Base-by-base conservation (phyloP, 345 rosid genomes). In the Boechera stricta region DNA sequence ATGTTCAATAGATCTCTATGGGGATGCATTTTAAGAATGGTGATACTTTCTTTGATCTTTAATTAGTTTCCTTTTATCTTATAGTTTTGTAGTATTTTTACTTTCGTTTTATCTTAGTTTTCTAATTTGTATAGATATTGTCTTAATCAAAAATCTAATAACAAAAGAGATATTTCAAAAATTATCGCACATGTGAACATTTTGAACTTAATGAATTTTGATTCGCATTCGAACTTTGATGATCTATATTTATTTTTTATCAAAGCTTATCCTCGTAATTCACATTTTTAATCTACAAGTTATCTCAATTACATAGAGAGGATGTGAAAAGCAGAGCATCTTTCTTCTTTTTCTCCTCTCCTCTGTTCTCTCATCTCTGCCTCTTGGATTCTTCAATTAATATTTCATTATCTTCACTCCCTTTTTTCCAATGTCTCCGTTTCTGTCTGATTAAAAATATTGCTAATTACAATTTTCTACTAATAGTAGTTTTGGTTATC, bases 1-100 rank as follows among this genome's bases (percentile, higher is more conserved):
- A 47, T 64, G 44, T 64, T 64, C 16, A 55, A 33, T 64, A 52
- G 36, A 49, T 68, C 24, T 59, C 38, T 64, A 15, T 48, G 28
- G 29, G 28, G 36, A 31, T 41, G 36, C 39, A 61, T 60, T 35
- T 15, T 51, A 38, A 47, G 18, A 59, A 26, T 9, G 2, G 18
- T 31, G 2, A n/a, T 29, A 58, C 31, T 31, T 29, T 16, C 38
- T 18, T 41, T 16, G 3, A 7, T 16, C 10, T 0, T 0, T 56
- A 28, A 2, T 4, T 15, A 47, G 2, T 16, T 16, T 49, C 26
- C 26, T 48, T 16, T 48, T 16, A 49, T 45, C 49, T 45, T 45
- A 16, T 7, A 49, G 13, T 58, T 57, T 70, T 32, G 13, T 56
- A 56, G 38, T 7, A 5, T 11, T 70, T 44, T 9, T 15, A 56